phyloP scores from a whole-genome alignment of 2,329 filamentous ascomycete genomes.

The Monosporascus sp. region DNA sequence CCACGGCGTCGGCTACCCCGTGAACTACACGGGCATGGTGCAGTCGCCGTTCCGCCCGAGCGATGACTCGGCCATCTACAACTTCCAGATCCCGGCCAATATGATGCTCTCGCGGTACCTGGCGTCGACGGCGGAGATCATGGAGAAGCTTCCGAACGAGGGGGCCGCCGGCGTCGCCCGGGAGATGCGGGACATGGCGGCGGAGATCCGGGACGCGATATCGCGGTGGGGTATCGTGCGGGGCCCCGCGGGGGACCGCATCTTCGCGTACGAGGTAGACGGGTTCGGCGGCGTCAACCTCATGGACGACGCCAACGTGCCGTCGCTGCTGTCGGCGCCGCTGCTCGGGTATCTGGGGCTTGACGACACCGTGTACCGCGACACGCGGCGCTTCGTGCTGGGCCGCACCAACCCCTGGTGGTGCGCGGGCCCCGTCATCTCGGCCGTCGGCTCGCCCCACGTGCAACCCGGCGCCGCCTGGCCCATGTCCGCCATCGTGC shows the following conservation, averaged over 20 bases:
- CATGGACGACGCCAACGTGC: slow-evolving; percentile 71
- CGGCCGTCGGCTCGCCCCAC: slow-evolving; percentile 64
- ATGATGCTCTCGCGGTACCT: slow-evolving; percentile 73
- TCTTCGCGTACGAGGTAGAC: slow-evolving; percentile 74
- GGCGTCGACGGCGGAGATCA: slow-evolving; percentile 39
- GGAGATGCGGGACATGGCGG: slow-evolving; percentile 53
- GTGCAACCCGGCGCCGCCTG: slow-evolving; percentile 56
- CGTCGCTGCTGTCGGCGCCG: slow-evolving; percentile 59
- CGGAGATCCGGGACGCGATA: slow-evolving; percentile 61
- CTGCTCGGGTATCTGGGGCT: slow-evolving; percentile 55
- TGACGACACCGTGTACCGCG: slow-evolving; percentile 64
- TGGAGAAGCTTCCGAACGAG: slow-evolving; percentile 34
- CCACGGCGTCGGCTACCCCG: slow-evolving; percentile 71
- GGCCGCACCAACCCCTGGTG: slow-evolving; percentile 75
- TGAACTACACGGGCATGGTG: slow-evolving; percentile 74
- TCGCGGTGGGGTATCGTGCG: slow-evolving; percentile 64
- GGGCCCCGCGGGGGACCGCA: slow-evolving; percentile 30
- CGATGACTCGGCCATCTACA: slow-evolving; percentile 80
- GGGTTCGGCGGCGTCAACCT: slow-evolving; percentile 62
- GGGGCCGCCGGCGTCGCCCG: slow-evolving; percentile 36
- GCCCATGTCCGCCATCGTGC: slow-evolving; percentile 52
- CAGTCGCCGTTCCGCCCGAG: slow-evolving; percentile 85
- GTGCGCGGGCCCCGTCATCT: slow-evolving; percentile 59
- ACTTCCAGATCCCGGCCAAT: slow-evolving; percentile 85
- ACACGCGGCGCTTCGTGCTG: slow-evolving; percentile 74